Percentiles rank a stretch among this genome's conserved stretches.
Evolutionary conservation across 78 protist genomes (phyloP).

Genomic region (Dictyostelium intermedium): DNA sequence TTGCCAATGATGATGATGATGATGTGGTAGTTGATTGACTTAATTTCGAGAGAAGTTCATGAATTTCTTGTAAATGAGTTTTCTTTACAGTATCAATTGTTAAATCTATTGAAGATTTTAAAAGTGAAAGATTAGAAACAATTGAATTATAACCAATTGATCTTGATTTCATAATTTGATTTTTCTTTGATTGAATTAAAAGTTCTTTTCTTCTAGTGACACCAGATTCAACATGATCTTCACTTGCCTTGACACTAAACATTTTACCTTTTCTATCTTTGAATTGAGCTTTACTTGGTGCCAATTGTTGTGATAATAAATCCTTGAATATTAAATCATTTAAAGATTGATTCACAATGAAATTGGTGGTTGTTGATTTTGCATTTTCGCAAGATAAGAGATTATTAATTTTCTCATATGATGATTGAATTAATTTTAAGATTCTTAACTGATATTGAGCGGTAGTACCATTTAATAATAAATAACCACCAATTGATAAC

Average conservation of each 20-base stretch:
- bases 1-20: background rate
- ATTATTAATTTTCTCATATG: background rate
- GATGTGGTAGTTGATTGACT: background rate
- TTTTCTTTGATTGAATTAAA: constrained; percentile 9
- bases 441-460: background rate
- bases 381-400: background rate
- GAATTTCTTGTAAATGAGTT: background rate
- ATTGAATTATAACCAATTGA: background rate
- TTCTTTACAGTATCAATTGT: background rate
- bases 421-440: constrained; percentile 14
- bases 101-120: background rate
- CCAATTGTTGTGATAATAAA: background rate
- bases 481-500: constrained; percentile 73
- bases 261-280: constrained; percentile 72
- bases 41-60: background rate
- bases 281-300: constrained; percentile 21
- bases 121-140: background rate
- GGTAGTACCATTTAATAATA: constrained; percentile 43
- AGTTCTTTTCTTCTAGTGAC: constrained; percentile 65
- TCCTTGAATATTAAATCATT: background rate
- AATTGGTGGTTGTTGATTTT: background rate
- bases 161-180: constrained; percentile 24
- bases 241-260: constrained; percentile 81
- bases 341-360: background rate
- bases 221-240: constrained; percentile 68